Base-by-base conservation (phyloP, 257 asterid genomes). In the Capsicum rhomboideum region DNA sequence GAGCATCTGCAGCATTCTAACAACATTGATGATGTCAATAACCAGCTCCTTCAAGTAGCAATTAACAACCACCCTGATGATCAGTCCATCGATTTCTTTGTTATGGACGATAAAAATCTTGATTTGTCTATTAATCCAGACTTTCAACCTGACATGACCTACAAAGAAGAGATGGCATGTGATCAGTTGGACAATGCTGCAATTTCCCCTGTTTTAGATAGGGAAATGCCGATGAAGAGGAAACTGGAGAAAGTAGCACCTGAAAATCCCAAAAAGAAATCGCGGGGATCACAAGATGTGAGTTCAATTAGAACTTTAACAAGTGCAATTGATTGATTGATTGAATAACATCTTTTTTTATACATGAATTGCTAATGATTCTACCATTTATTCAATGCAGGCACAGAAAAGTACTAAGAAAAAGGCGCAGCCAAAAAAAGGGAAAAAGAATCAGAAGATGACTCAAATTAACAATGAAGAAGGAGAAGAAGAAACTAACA, bases 281-380 rank as follows among this genome's bases (percentile, higher is more conserved):
- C 93, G 49, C 86, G 97, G 1, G 88, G 55, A 20, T 50, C 92
- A 37, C 87, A 85, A 90, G 74, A 90, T n/a, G 97, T 93, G 85
- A 90, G 97, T 84, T 21, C 1, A 82, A 9, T 28, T 50, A 50
- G 5, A 75, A 75, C 42, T 23, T 74, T 75, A 75, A 23, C 21
- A 50, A 23, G 13, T 2, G 23, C 1, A 3, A 80, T 21, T 77
- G 23, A 77, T 23, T 77, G 23, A 77, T 23, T 28, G 46, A 50
- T 50, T 80, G 42, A 40, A n/a, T 59, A 80, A 56, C 44, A 56
- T 44, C 78, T 61, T 42, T 80, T 42, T 40, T 16, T 28, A 20
- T 16, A n/a, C 4, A 34, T 28, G n/a, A 49, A 44, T 21, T 2
- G 6, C 61, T 72, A 44, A 72, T 72, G 80, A 1, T 13, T 44